Percentiles rank a stretch among this genome's conserved stretches.
These are phyloP conservation scores for Verticillium tricorpus DNA, from an alignment of 2,329 filamentous ascomycete species.

Conservation along the genomic window DNA sequence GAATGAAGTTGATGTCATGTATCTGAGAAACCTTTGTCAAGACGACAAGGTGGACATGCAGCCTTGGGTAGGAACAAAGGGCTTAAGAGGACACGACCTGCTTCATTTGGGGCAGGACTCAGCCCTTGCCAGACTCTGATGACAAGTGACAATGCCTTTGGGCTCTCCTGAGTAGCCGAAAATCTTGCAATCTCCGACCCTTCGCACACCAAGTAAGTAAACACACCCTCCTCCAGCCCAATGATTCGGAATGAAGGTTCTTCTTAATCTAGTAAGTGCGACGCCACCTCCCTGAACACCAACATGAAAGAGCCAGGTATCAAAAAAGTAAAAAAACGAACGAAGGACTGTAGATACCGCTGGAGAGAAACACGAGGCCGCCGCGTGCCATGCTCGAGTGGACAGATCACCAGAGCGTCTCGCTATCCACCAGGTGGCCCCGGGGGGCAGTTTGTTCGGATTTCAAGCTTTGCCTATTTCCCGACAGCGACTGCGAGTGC, in stretches of 20 bases:
- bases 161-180: too few relatives aligned
- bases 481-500: neutral
- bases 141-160: too few relatives aligned
- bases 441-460: neutral
- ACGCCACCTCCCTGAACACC: neutral
- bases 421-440: neutral
- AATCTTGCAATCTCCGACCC: too few relatives aligned
- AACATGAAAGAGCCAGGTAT: neutral
- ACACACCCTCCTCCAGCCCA: neutral
- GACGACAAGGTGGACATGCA: neutral
- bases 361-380: constrained; percentile 4
- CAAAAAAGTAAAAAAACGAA: constrained; percentile 1
- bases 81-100: neutral
- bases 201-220: too few relatives aligned
- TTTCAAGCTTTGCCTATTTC: neutral
- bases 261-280: neutral
- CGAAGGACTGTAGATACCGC: neutral
- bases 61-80: neutral
- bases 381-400: neutral
- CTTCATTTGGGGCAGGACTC: neutral
- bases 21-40: neutral
- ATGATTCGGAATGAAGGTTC: neutral
- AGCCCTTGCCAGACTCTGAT: too few relatives aligned
- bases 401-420: neutral
- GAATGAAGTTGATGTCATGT: neutral